phyloP scores from a whole-genome alignment of 108 stramenopile species.

The Fistulifera pelliculosa region DNA sequence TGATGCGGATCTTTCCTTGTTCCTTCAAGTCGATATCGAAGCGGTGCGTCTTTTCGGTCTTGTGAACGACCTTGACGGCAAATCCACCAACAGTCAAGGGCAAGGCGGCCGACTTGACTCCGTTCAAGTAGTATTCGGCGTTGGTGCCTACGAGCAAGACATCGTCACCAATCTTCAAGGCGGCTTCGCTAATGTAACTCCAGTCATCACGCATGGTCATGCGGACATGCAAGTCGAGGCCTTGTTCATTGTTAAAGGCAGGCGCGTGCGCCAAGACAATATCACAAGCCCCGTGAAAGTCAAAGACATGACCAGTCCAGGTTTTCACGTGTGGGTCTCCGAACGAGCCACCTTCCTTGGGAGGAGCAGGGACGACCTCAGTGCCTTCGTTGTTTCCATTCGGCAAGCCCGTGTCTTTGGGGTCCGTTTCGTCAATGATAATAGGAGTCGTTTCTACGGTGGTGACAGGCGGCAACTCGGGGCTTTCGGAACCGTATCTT shows the following conservation, averaged over 20 bases:
- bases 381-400: too few species aligned
- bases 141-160: conserved; percentile 9
- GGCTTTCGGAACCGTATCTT: too few species aligned
- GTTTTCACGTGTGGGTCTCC: conserved; percentile 20
- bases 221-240: conserved; percentile 19
- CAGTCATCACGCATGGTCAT: conserved; percentile 7
- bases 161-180: conserved; percentile 11
- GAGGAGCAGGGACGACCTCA: too few species aligned
- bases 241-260: conserved; percentile 11
- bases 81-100: conserved; percentile 4
- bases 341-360: not conserved
- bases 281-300: conserved; percentile 20
- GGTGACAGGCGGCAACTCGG: too few species aligned
- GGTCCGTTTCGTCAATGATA: too few species aligned
- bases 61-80: not conserved
- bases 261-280: conserved; percentile 12
- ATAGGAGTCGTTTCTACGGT: too few species aligned
- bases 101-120: not conserved
- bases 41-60: conserved; percentile 1
- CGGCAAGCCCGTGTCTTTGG: too few species aligned
- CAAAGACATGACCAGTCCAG: conserved; percentile 10
- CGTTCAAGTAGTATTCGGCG: conserved; percentile 3
- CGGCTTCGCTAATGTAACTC: conserved; percentile 13
- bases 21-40: conserved; percentile 13
- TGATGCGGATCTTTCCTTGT: conserved; percentile 8